These are phyloP conservation scores for Amoebophrya sp. DNA, from an alignment of 169 alveolate species.

Conservation along the genomic window DNA sequence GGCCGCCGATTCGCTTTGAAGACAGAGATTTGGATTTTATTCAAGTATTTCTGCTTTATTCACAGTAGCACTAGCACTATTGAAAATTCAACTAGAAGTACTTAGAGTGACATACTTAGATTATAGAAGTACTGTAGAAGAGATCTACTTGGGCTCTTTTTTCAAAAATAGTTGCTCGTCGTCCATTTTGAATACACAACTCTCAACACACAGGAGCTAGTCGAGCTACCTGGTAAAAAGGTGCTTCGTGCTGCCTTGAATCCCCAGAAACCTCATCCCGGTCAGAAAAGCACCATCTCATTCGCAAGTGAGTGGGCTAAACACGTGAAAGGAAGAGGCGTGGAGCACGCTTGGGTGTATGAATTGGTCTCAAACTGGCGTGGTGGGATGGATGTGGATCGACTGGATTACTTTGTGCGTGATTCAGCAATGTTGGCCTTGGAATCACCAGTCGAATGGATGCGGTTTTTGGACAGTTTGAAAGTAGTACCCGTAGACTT, in stretches of 20 bases:
- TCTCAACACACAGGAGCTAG: neutral
- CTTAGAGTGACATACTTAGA: no score
- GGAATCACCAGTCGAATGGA: no score
- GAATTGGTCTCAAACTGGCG: neutral
- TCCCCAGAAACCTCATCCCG: neutral
- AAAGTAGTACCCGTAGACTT: no score
- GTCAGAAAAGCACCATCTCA: no score
- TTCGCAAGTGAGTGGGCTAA: constrained; percentile 10
- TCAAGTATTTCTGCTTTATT: no score
- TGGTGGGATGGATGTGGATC: neutral
- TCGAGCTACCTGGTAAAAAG: neutral
- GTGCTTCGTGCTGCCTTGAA: neutral
- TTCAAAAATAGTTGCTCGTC: neutral
- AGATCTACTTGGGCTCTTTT: no score
- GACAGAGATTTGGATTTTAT: neutral
- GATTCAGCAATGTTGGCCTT: no score
- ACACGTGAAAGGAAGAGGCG: neutral
- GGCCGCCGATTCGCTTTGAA: neutral
- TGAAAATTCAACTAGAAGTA: neutral
- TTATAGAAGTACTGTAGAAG: no score
- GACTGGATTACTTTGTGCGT: neutral
- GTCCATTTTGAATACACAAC: neutral
- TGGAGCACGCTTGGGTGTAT: neutral
- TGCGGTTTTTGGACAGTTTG: no score
- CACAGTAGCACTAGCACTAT: no score